Percentiles rank a stretch among this genome's conserved stretches.
These are phyloP conservation scores for Eucommia ulmoides DNA, from an alignment of 257 asterid species.

Conservation along the genomic window DNA sequence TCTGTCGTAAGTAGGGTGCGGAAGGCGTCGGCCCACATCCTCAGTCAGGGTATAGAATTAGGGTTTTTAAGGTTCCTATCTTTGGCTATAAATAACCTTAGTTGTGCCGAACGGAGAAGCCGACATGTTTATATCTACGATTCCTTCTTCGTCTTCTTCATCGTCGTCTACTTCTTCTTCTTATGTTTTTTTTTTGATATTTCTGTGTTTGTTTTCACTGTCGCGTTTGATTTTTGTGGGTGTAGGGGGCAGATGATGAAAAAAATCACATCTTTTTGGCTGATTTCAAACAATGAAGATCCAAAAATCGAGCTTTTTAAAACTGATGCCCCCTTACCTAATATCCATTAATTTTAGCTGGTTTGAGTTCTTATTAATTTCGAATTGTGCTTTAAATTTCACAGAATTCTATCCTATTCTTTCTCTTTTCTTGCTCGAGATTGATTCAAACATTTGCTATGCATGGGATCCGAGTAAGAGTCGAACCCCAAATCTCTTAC, in stretches of 20 bases:
- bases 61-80: not conserved
- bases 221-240: not conserved
- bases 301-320: conserved; percentile 1
- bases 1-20: not conserved
- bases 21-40: not conserved
- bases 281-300: not conserved
- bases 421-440: no score
- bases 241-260: conserved; percentile 1
- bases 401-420: no score
- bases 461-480: no score
- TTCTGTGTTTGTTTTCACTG: not conserved
- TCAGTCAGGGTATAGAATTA: no score
- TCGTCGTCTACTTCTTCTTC: not conserved
- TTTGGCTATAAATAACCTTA: no score
- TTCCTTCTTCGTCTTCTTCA: not conserved
- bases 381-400: no score
- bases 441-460: no score
- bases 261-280: not conserved
- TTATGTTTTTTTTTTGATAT: not conserved
- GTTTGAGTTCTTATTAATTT: no score
- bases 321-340: not conserved
- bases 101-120: no score
- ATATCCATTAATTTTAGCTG: no score
- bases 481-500: no score
- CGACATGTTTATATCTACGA: no score